Conservation (phyloP, 192 early-diverging fungal species). For the Coemansia sp. region DNA sequence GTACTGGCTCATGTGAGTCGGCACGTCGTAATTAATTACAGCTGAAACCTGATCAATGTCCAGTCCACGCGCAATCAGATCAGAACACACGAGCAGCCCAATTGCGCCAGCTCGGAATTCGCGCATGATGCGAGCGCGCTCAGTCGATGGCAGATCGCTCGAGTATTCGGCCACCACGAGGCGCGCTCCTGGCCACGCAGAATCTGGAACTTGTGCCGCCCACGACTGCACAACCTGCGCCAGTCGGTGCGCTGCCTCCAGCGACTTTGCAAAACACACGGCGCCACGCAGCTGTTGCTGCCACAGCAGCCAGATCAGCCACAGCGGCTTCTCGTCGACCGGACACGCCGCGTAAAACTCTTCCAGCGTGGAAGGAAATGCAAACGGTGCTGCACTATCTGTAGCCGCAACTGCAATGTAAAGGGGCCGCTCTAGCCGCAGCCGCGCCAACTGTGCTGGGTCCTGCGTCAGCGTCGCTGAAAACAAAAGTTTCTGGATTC, state of each 20-base stretch:
- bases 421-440: slow-evolving; percentile 76
- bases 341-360: slow-evolving; percentile 74
- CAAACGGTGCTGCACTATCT: slow-evolving; percentile 21
- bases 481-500: slow-evolving; percentile 90
- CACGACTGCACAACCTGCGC: slow-evolving; percentile 67
- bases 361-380: slow-evolving; percentile 59
- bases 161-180: slow-evolving; percentile 69
- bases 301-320: slow-evolving; percentile 79
- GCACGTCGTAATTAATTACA: slow-evolving; percentile 88
- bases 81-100: slow-evolving; percentile 76
- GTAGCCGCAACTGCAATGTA: slow-evolving; percentile 68
- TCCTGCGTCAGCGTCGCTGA: slow-evolving; percentile 94
- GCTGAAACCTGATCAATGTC: slow-evolving; percentile 76
- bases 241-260: slow-evolving; percentile 87
- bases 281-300: slow-evolving; percentile 60
- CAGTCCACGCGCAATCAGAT: slow-evolving; percentile 86
- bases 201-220: slow-evolving; percentile 37
- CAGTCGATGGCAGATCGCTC: slow-evolving; percentile 64
- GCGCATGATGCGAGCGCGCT: slow-evolving; percentile 63
- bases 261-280: slow-evolving; percentile 86
- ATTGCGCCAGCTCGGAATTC: slow-evolving; percentile 70
- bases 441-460: slow-evolving; percentile 85
- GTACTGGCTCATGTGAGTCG: slow-evolving; percentile 79
- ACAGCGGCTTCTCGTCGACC: slow-evolving; percentile 76
- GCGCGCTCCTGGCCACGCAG: slow-evolving; percentile 18